Percentiles rank a stretch among this genome's conserved stretches.
Conservation (phyloP, 306 rosid species). For the Corylus avellana region DNA sequence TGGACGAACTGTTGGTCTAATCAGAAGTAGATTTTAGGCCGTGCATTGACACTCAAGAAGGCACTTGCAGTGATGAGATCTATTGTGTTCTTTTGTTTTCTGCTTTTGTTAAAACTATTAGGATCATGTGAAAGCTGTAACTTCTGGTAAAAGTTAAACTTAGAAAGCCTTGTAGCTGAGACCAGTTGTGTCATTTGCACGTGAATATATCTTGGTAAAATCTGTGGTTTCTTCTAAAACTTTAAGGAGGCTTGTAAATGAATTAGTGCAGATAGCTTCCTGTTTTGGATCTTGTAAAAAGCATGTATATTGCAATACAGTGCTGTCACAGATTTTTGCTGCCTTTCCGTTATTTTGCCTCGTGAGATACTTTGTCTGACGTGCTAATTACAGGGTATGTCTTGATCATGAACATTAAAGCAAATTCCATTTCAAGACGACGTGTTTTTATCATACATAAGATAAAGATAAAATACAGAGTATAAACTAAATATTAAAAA, state of each 20-base stretch:
- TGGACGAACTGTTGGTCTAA: background rate
- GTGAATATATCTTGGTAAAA: background rate
- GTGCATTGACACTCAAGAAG: background rate
- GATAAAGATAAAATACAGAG: background rate
- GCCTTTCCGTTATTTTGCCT: background rate
- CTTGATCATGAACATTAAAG: background rate
- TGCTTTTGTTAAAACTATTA: background rate
- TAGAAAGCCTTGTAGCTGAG: background rate
- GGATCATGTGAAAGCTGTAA: background rate
- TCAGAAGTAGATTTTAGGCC: background rate
- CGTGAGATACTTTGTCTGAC: background rate
- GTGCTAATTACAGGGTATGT: background rate
- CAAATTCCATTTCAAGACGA: background rate
- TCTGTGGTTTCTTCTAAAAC: background rate
- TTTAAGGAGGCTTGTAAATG: background rate
- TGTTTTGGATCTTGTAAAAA: background rate
- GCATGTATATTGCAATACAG: background rate
- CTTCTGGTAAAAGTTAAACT: background rate
- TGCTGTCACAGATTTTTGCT: background rate
- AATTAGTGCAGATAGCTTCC: background rate
- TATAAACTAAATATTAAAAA: background rate
- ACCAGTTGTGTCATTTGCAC: background rate
- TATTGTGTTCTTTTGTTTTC: background rate
- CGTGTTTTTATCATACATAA: too few species aligned
- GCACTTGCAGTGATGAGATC: background rate